Evolutionary conservation across 2,329 filamentous ascomycete species (phyloP).

Genomic region (Penicillium fuscoglaucum): DNA sequence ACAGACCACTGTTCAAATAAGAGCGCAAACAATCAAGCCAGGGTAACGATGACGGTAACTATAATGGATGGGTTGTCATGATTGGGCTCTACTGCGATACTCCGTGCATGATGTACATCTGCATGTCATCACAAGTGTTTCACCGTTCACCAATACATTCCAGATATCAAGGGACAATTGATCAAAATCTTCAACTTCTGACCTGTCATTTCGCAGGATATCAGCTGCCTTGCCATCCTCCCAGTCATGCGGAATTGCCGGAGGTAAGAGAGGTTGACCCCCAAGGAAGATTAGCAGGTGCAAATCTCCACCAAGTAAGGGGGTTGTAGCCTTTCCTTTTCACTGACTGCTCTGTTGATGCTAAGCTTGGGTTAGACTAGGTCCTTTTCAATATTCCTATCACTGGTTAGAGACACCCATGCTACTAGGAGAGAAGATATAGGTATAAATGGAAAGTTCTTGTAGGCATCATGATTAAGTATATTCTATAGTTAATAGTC

Average conservation of each 20-base stretch:
- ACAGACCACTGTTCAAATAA: background rate
- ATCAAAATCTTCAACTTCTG: background rate
- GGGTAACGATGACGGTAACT: background rate
- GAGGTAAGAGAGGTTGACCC: background rate
- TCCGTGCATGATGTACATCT: background rate
- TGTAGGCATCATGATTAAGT: too few species aligned
- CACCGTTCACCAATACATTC: background rate
- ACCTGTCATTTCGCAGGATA: background rate
- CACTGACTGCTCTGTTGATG: background rate
- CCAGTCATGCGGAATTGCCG: background rate
- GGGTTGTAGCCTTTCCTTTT: background rate
- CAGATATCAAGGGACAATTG: background rate
- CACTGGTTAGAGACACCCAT: too few species aligned
- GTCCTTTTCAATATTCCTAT: too few species aligned
- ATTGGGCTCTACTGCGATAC: background rate
- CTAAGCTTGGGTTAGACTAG: background rate
- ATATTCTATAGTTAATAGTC: too few species aligned
- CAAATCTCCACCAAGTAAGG: background rate
- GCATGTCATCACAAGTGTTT: background rate
- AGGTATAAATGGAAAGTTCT: too few species aligned
- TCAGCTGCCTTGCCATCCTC: background rate
- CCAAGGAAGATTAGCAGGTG: background rate
- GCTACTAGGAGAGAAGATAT: too few species aligned
- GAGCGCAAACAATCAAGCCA: background rate
- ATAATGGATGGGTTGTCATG: background rate